These are phyloP conservation scores for Hirsutella rhossiliensis DNA, from an alignment of 2,329 filamentous ascomycete genomes.

Conservation along the genomic window DNA sequence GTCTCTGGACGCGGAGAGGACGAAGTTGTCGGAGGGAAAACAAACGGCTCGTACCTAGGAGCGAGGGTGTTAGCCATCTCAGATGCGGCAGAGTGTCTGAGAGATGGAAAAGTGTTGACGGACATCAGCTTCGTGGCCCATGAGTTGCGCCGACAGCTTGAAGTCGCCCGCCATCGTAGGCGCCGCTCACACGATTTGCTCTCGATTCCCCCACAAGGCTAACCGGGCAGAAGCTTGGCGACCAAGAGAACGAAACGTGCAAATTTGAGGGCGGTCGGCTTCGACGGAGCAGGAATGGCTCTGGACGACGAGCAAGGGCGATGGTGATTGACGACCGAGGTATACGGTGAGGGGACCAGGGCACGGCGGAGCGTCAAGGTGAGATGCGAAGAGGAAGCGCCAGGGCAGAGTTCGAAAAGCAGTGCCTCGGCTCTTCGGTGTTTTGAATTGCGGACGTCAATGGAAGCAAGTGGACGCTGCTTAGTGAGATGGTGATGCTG, in stretches of 20 bases:
- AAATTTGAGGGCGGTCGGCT: no score
- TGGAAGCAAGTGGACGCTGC: constrained; percentile 5
- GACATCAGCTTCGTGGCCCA: constrained; percentile 91
- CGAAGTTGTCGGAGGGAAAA: constrained; percentile 59
- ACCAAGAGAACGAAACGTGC: no score
- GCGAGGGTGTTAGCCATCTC: not conserved
- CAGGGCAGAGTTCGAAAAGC: not conserved
- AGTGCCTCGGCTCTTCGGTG: not conserved
- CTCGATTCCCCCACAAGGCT: no score
- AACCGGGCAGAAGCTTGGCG: no score
- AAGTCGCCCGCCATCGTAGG: constrained; percentile 62
- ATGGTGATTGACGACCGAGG: no score
- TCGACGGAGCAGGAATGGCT: no score
- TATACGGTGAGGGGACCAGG: no score
- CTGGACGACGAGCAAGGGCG: no score
- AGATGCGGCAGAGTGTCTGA: not conserved
- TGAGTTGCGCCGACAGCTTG: constrained; percentile 83
- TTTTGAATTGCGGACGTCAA: constrained; percentile 4
- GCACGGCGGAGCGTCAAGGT: no score
- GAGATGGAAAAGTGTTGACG: not conserved
- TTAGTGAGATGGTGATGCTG: not conserved
- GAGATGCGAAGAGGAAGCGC: not conserved
- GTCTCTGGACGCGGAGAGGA: constrained; percentile 85
- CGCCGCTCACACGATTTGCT: not conserved
- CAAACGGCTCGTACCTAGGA: constrained; percentile 71